Evolutionary conservation across 2,329 filamentous ascomycete genomes (phyloP), one percentile per base, ranked within the genome.

Genomic region (Ophiobolus disseminans): DNA sequence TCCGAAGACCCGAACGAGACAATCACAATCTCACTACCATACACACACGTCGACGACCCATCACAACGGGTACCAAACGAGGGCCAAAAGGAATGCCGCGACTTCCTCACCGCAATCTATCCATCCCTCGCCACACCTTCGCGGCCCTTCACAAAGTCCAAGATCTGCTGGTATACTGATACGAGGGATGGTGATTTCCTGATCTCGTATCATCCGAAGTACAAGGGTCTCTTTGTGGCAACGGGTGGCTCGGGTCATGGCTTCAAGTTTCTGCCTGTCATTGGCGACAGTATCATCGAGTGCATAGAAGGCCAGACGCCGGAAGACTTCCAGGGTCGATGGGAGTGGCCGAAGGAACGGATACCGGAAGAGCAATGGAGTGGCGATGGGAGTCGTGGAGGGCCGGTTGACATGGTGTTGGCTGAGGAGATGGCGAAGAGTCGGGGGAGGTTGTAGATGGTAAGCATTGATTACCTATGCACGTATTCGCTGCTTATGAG

Each of bases 191-290:
- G 82, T 23, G 78, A 84, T 44, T 85, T 81, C 57, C 69, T 85
- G 4, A 76, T 86, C 37, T 75, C 78, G 30, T 75, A 77, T 45
- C 78, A 83, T 39, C 81, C 82, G 0, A 68, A 58, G 13, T 80
- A 77, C 53, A 62, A 68, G n/a, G 77, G 79, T 0, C 60, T 87
- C 0, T 81, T 86, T 60, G 75, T 86, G 0, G 83, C 83, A 2
- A 86, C 84, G 0, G 84, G 82, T 1, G 85, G 85, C 0, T 81
- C 78, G 26, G 84, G 85, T 0, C 84, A 86, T 65, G 84, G 76
- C 0, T 86, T 86, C 66, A 86, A 86, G 57, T 86, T 83, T 50
- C 60, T 85, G 39, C 84, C 84, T 0, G 79, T 80, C 3, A 77
- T 86, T 55, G 83, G 84, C 1, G 78, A 79, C 26, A 76, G 75